Evolutionary conservation across 1,284 basidiomycete species (phyloP).

Genomic region (Ceratobasidium sp.): DNA sequence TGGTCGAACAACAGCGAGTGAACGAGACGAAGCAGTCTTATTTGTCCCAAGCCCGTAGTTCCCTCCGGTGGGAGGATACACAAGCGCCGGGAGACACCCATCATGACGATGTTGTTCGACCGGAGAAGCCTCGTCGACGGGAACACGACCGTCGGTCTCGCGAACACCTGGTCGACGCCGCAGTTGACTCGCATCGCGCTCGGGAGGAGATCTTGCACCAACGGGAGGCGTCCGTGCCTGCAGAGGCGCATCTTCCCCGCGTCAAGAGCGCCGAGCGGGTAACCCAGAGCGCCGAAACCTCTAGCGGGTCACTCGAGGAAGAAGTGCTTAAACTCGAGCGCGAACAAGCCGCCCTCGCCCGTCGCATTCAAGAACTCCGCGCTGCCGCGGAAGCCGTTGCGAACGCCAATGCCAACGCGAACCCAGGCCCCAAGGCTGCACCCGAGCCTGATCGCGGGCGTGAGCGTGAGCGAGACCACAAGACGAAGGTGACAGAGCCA

Average conservation of each 20-base stretch:
- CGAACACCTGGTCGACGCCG: neutral
- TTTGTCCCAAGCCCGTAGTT: neutral
- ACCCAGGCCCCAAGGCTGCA: neutral
- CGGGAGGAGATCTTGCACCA: neutral
- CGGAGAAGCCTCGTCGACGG: constrained; percentile 21
- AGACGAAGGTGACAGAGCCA: constrained; percentile 12
- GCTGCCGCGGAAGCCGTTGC: constrained; percentile 27
- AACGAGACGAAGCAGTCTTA: constrained; percentile 1
- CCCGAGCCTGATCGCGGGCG: constrained; percentile 21
- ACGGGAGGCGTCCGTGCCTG: neutral
- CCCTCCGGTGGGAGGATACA: neutral
- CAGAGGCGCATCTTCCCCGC: constrained; percentile 17
- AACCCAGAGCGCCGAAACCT: constrained; percentile 1
- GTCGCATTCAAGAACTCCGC: constrained; percentile 37
- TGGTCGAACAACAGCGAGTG: constrained; percentile 9
- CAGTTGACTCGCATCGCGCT: neutral
- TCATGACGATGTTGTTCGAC: neutral
- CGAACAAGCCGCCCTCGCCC: constrained; percentile 27
- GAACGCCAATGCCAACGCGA: neutral
- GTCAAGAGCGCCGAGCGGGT: constrained; percentile 16
- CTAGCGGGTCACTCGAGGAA: constrained; percentile 1
- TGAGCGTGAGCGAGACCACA: constrained; percentile 22
- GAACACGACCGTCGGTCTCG: constrained; percentile 1
- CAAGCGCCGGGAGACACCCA: neutral
- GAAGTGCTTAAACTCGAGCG: constrained; percentile 33